Conservation (phyloP, 208 protist species). For the Leishmania mexicana region DNA sequence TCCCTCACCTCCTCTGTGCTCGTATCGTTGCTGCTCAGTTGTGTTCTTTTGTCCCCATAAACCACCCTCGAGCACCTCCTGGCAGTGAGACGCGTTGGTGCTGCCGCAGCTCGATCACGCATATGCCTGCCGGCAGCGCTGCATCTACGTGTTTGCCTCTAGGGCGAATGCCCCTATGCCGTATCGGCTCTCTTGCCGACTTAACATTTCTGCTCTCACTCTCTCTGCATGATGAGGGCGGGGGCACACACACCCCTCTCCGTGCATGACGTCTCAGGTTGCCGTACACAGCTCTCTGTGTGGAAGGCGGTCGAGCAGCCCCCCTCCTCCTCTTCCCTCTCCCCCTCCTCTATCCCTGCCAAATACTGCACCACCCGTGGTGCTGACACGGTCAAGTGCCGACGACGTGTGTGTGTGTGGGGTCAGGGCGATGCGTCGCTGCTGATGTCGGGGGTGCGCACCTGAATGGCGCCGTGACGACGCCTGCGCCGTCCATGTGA, state of each 20-base stretch:
- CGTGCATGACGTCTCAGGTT: neutral
- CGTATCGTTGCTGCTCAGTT: neutral
- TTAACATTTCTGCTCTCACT: neutral
- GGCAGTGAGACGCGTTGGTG: neutral
- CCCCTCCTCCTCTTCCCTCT: neutral
- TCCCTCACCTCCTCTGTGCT: neutral
- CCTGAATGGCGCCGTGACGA: neutral
- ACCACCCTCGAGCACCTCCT: neutral
- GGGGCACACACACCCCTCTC: neutral
- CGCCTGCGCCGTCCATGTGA: no score
- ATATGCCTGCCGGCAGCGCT: no score
- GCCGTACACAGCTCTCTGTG: neutral
- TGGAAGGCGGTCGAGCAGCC: neutral
- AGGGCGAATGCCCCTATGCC: neutral
- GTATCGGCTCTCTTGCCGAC: neutral
- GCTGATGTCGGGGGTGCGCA: neutral
- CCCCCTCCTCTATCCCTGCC: neutral
- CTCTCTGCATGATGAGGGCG: neutral
- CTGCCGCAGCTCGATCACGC: neutral
- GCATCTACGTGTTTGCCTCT: neutral
- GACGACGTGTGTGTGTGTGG: neutral
- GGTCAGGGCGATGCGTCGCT: no score
- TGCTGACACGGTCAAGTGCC: no score
- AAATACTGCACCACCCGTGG: neutral
- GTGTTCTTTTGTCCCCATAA: neutral